Evolutionary conservation across 148 eudicot species (phyloP), one percentile per base, ranked within the genome.

Genomic region (Rhododendron ferrugineum): DNA sequence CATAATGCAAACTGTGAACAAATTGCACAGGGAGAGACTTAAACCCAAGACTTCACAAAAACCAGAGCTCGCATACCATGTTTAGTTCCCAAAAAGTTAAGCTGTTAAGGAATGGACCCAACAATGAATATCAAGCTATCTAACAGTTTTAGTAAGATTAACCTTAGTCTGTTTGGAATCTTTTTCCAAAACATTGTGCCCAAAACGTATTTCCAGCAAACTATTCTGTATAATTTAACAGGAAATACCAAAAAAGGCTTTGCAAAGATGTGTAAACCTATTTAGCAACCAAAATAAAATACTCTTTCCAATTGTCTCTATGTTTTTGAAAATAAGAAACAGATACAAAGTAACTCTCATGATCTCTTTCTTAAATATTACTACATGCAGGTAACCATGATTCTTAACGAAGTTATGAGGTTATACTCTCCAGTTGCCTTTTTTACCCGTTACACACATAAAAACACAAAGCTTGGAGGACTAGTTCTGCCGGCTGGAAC

Each of bases 371-470:
- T 37, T 76, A 76, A 42, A 42, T 36, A 74, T 18, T 37, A 36
- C 9, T 36, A 73, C 18, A 16, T 74, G 64, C 52, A 91, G 94
- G 88, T 93, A 32, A 91, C 91, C 23, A 91, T 90, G 94, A 89
- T 93, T 79, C 28, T 92, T 9, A 46, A 89, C 23, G 94, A 93
- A 88, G 94, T 90, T 28, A 37, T 91, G 20, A 85, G 96, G 78
- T 73, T 90, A 80, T 92, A 91, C 81, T 85, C 95, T 11, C 88
- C 92, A 0, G 87, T 72, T 18, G 18, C 84, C 13, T 6, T 82
- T 18, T 3, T 84, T 2, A 14, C 60, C 2, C 89, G 92, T 34
- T n/a, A 23, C 15, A 56, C 83, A 22, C 49, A 49, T 3, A 73
- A 86, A 2, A 83, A 87, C 1, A 86, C 84, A 52, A 90, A 87